Evolutionary conservation across 345 rosid genomes (phyloP), one percentile per base, ranked within the genome.

Genomic region (Bretschneidera sinensis): DNA sequence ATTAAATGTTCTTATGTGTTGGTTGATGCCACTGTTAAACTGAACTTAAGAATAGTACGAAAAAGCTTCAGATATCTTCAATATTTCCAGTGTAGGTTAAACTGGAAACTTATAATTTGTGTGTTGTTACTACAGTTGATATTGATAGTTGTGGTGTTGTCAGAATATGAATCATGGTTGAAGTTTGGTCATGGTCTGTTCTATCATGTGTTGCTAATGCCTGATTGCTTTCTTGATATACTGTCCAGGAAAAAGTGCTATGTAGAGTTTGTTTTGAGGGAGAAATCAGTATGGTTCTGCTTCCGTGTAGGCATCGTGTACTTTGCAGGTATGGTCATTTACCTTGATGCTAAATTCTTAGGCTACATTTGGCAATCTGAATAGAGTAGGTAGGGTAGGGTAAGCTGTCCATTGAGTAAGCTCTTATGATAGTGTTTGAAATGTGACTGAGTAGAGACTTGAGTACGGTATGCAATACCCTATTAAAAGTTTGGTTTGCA

Each of bases 241-340:
- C 20, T 66, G 51, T 65, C 51, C 90, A 94, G 99, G 99, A 94
- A 73, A 94, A 90, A 70, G 96, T 94, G 16, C 57, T 94, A 49
- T 94, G 99, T 68, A 83, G 95, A 75, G 82, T 94, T 59, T 94
- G 99, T 77, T 94, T 90, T 35, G 97, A 88, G 81, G 74, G 87
- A 68, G 96, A 90, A 60, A 94, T 94, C 55, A 81, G 87, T 31
- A 75, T 94, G 11, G 99, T 94, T 54, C 74, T 90, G 54, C 97
- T 94, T 69, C 99, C 99, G 0, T 94, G 99, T 62, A 81, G 96
- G 69, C 99, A 94, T 72, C 96, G 81, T 43, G 80, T 85, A 22
- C 92, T 92, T 70, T 94, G 99, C 89, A 81, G 97, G 99, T 90
- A 85, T 11, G 35, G 13, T 43, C 55, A 21, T 47, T 55, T 51